phyloP scores from a whole-genome alignment of 139 green algal genomes.

The Gonium pectorale region DNA sequence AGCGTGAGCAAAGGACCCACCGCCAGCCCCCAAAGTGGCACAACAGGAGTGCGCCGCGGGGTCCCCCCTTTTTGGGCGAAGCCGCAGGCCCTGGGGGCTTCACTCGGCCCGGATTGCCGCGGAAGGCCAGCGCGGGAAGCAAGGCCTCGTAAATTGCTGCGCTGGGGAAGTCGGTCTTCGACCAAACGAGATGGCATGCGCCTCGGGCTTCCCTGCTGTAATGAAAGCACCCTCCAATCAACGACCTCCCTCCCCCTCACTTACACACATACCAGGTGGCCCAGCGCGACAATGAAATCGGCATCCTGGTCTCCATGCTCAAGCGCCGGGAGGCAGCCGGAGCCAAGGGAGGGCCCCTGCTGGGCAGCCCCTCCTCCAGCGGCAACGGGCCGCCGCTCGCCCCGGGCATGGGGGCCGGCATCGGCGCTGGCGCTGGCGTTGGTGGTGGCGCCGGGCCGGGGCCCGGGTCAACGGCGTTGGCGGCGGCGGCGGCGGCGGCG shows the following conservation, averaged over 20 bases:
- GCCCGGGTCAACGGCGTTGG: background rate
- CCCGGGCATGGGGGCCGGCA: background rate
- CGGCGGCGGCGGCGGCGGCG: background rate
- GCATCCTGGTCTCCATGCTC: slow-evolving; percentile 85
- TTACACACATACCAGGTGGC: slow-evolving; percentile 54
- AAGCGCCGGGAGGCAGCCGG: slow-evolving; percentile 52
- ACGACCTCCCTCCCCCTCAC: background rate
- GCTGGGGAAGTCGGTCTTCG: too few relatives aligned
- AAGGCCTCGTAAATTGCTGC: too few relatives aligned
- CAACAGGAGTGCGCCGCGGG: too few relatives aligned
- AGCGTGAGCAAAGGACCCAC: too few relatives aligned
- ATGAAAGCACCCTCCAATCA: background rate
- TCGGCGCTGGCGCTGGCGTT: background rate
- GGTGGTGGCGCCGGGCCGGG: background rate
- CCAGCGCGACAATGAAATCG: slow-evolving; percentile 91
- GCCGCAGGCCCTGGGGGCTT: too few relatives aligned
- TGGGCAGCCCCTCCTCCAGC: background rate
- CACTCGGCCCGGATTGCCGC: too few relatives aligned
- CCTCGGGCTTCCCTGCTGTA: too few relatives aligned
- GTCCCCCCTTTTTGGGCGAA: too few relatives aligned
- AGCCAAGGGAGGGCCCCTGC: background rate
- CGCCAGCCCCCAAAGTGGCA: too few relatives aligned
- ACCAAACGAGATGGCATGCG: too few relatives aligned
- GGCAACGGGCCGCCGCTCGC: background rate
- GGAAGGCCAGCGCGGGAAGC: too few relatives aligned